Percentiles rank a stretch among this genome's conserved stretches.
phyloP scores from a whole-genome alignment of 441 rosid genomes.

The Theobroma grandiflorum region DNA sequence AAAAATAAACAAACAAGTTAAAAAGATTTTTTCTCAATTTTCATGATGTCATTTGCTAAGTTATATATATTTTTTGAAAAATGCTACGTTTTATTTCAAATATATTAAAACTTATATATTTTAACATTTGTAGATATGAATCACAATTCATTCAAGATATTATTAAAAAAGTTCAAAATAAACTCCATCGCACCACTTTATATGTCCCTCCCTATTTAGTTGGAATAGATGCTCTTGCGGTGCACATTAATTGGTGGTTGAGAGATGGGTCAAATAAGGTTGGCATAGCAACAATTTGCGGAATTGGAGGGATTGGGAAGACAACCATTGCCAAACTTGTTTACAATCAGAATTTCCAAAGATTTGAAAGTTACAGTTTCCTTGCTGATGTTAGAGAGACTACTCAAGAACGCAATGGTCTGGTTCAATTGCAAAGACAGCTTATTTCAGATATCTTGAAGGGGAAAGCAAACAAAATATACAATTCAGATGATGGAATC shows the following conservation, averaged over 20 bases:
- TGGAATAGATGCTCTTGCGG: slow-evolving; percentile 27
- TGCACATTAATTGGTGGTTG: not conserved
- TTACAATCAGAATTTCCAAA: not conserved
- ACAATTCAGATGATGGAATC: slow-evolving; percentile 29
- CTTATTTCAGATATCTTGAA: slow-evolving; percentile 25
- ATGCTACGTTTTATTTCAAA: too few species aligned
- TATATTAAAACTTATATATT: too few species aligned
- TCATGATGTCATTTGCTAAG: too few species aligned
- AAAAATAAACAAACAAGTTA: too few species aligned
- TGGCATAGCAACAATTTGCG: not conserved
- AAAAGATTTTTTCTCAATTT: too few species aligned
- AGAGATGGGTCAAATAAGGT: too few species aligned
- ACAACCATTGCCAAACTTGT: not conserved
- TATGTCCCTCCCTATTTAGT: slow-evolving; percentile 30
- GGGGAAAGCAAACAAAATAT: slow-evolving; percentile 13
- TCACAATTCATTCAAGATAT: not conserved
- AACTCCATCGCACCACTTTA: not conserved
- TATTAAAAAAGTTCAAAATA: slow-evolving; percentile 7
- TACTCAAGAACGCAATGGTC: not conserved
- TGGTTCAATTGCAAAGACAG: slow-evolving; percentile 33
- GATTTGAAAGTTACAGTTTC: not conserved
- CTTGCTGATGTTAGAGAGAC: slow-evolving; percentile 2
- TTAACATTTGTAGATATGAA: not conserved
- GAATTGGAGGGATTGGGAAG: slow-evolving; percentile 31
- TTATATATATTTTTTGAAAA: too few species aligned